Evolutionary conservation across 257 asterid genomes (phyloP), one percentile per base, ranked within the genome.

Genomic region (Nicotiana benthamiana): DNA sequence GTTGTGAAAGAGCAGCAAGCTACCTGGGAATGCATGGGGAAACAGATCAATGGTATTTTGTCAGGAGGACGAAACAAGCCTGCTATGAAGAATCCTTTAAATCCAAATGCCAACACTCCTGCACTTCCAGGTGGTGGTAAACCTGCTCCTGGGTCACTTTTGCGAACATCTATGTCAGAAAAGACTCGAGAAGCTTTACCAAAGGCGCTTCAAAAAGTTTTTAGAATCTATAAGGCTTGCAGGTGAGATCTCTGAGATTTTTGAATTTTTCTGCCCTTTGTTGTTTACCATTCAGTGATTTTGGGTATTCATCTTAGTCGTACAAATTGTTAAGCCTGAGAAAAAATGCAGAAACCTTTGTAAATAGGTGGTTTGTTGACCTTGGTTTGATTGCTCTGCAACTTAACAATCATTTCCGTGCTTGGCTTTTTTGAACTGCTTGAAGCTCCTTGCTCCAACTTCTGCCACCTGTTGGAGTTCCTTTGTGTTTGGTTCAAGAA

Each of bases 141-240:
- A 51, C 61, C 36, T 16, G 51, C 61, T 24, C 11, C 78, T 83
- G 88, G 79, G 75, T 83, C 86, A 52, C 60, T 74, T 56, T 60
- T 87, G 36, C 85, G 81, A 84, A 83, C 78, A 81, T 85, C 87
- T 13, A 89, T 92, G 92, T 77, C 97, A 12, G 91, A 86, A 79
- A 94, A 88, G 81, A 91, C 86, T 85, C 88, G 91, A 34, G 96
- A 92, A 65, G 89, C 89, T 88, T 77, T 90, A 63, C 86, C 83
- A 13, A 89, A 89, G 84, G 91, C 93, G 40, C 91, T 95, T 85
- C 87, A 82, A 80, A 87, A 85, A 80, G 85, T 93, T 80, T 91
- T 95, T 51, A 89, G 90, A 82, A 77, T 26, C 75, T 84, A 83
- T 82, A 94, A 91, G 87, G 92, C 89, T 90, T 95, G 97, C 93